phyloP scores from a whole-genome alignment of 257 asterid genomes.

The Salvia splendens region DNA sequence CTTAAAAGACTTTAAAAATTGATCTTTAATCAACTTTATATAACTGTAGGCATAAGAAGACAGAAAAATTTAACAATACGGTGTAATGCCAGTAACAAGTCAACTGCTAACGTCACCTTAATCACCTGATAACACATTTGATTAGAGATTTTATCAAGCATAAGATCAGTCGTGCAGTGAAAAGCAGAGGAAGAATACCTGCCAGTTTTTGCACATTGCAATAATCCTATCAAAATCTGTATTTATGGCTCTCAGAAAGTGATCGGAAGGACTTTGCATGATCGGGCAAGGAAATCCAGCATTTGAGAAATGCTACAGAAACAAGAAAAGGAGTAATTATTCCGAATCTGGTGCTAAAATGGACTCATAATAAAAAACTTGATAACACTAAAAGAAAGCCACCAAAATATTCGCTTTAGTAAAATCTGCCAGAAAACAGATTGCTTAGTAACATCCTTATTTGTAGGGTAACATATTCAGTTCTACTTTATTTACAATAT shows the following conservation, averaged over 20 bases:
- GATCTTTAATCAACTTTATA: neutral
- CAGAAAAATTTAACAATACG: too few relatives aligned
- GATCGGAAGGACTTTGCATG: conserved; percentile 99
- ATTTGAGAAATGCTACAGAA: conserved; percentile 91
- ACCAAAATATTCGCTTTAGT: conserved; percentile 2
- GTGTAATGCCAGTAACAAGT: too few relatives aligned
- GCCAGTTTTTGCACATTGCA: conserved; percentile 99
- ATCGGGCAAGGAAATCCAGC: conserved; percentile 99
- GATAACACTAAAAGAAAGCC: neutral
- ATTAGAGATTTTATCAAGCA: conserved; percentile 22
- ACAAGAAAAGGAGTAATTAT: conserved; percentile 24
- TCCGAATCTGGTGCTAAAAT: conserved; percentile 14
- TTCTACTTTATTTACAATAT: neutral
- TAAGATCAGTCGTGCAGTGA: conserved; percentile 7
- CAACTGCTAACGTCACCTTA: neutral
- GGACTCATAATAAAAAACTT: neutral
- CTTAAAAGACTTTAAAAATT: neutral
- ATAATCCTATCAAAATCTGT: conserved; percentile 96
- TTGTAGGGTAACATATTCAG: conserved; percentile 11
- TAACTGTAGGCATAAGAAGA: conserved; percentile 15
- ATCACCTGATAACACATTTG: neutral
- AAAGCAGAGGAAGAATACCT: conserved; percentile 50
- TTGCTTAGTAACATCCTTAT: conserved; percentile 9
- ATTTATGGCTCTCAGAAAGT: conserved; percentile 96
- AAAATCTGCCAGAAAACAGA: neutral